Percentiles rank a stretch among this genome's conserved stretches.
These are phyloP conservation scores for Przewalskia tangutica DNA, from an alignment of 257 asterid species.

Conservation along the genomic window DNA sequence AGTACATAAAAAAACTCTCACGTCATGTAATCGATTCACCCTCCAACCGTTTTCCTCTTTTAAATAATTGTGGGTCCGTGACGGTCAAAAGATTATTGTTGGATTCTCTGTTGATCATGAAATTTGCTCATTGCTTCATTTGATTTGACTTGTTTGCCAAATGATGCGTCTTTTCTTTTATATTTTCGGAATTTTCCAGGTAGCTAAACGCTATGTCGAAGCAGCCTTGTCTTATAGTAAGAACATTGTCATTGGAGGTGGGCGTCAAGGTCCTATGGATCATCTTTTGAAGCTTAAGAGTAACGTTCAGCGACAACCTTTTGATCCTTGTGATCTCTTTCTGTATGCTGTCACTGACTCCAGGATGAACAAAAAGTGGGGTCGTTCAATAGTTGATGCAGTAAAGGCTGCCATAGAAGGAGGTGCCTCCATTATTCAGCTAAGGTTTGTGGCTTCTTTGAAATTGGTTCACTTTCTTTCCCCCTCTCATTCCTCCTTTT, in stretches of 20 bases:
- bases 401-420: constrained; percentile 85
- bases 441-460: constrained; percentile 44
- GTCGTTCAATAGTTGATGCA: constrained; percentile 63
- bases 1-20: background rate
- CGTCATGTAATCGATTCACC: background rate
- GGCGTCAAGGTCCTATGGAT: constrained; percentile 84
- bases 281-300: constrained; percentile 70
- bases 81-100: background rate
- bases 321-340: constrained; percentile 66
- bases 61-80: background rate
- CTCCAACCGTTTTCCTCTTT: background rate
- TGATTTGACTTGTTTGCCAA: background rate
- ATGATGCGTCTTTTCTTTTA: constrained; percentile 1
- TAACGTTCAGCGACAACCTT: constrained; percentile 25
- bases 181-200: constrained; percentile 24
- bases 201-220: constrained; percentile 67
- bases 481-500: background rate
- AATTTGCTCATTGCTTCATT: constrained; percentile 2
- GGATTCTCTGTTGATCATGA: background rate
- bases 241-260: constrained; percentile 64
- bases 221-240: constrained; percentile 74
- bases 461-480: background rate
- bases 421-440: constrained; percentile 85
- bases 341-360: constrained; percentile 96
- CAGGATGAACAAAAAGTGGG: constrained; percentile 81